Percentiles rank a stretch among this genome's conserved stretches.
phyloP scores from a whole-genome alignment of 2,329 filamentous ascomycete species.

The Microcera coccophila region DNA sequence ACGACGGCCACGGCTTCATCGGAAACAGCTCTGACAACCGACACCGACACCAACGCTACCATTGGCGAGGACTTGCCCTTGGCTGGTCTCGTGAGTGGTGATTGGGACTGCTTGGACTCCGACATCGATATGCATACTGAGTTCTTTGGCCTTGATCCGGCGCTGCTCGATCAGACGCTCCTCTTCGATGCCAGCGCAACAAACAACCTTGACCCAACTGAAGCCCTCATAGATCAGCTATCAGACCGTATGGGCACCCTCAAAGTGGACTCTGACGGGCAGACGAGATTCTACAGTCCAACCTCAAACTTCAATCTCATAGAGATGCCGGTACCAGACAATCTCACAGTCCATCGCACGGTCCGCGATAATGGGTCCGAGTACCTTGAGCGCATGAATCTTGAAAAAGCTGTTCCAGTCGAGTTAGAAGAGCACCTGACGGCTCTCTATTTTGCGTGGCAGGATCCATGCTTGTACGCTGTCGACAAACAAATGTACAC shows the following conservation, averaged over 20 bases:
- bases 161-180: slow-evolving; percentile 1
- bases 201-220: slow-evolving; percentile 20
- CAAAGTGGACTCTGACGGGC: slow-evolving; percentile 22
- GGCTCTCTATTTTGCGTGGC: slow-evolving; percentile 21
- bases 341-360: slow-evolving; percentile 22
- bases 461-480: slow-evolving; percentile 21
- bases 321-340: slow-evolving; percentile 22
- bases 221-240: slow-evolving; percentile 25
- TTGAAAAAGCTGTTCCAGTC: slow-evolving; percentile 14
- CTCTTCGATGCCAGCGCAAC: slow-evolving; percentile 2
- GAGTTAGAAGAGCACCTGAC: slow-evolving; percentile 16
- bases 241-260: slow-evolving; percentile 25
- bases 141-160: slow-evolving; percentile 8
- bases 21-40: too few relatives aligned
- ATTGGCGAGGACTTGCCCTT: slow-evolving; percentile 4
- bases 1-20: too few relatives aligned
- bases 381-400: slow-evolving; percentile 22
- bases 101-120: too few relatives aligned
- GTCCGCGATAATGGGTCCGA: slow-evolving; percentile 23
- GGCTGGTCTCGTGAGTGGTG: too few relatives aligned
- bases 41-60: too few relatives aligned
- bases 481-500: slow-evolving; percentile 23
- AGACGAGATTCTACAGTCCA: slow-evolving; percentile 23
- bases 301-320: slow-evolving; percentile 27
- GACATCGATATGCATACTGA: slow-evolving; percentile 7